These are phyloP conservation scores for Fusarium globosum DNA, from an alignment of 2,329 filamentous ascomycete genomes.

Conservation along the genomic window DNA sequence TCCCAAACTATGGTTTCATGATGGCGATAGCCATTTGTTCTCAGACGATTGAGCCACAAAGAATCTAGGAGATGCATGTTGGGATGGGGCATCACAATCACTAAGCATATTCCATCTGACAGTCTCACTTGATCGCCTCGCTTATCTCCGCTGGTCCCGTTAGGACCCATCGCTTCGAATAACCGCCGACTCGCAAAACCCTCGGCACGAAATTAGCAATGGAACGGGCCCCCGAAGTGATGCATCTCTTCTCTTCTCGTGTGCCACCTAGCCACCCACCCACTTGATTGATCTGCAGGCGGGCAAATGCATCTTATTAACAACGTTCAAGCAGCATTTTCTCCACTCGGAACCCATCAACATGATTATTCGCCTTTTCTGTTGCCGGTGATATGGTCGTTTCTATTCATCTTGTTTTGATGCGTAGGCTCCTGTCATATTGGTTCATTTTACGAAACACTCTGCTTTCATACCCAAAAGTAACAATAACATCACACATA, in stretches of 20 bases:
- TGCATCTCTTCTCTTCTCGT: conserved; percentile 35
- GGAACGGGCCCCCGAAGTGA: conserved; percentile 22
- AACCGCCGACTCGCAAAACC: conserved; percentile 21
- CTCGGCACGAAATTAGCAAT: conserved; percentile 33
- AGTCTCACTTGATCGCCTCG: conserved; percentile 34
- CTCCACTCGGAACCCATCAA: conserved; percentile 37
- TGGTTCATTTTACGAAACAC: not conserved
- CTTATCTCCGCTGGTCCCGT: conserved; percentile 31
- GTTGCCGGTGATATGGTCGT: conserved; percentile 1
- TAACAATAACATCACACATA: not conserved
- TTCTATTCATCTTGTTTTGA: conserved; percentile 19
- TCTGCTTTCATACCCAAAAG: not conserved
- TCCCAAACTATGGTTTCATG: conserved; percentile 6
- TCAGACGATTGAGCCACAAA: not conserved
- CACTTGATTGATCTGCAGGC: conserved; percentile 41
- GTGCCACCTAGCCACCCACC: conserved; percentile 39
- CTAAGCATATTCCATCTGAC: conserved; percentile 5
- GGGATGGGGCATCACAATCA: conserved; percentile 2
- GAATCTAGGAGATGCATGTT: not conserved
- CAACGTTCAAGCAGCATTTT: conserved; percentile 35
- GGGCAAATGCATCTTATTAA: conserved; percentile 37
- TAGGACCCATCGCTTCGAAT: conserved; percentile 16
- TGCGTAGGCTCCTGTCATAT: conserved; percentile 5
- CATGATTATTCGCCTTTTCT: conserved; percentile 30
- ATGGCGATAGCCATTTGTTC: conserved; percentile 1